phyloP scores from a whole-genome alignment of 345 rosid genomes.

The Pistacia vera region DNA sequence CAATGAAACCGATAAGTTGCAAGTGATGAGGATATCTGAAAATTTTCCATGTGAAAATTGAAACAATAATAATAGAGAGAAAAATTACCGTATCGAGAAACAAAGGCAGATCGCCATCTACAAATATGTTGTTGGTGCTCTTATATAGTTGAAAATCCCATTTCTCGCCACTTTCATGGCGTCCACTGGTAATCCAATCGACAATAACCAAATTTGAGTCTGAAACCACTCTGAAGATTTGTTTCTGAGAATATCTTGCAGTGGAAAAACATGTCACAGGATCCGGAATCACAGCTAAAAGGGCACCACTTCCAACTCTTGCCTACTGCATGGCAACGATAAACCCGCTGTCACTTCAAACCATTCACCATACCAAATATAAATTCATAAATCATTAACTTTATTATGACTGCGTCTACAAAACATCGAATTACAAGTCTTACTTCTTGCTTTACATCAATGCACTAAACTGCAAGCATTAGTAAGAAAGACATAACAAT shows the following conservation, averaged over 20 bases:
- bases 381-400: not conserved
- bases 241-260: conserved; percentile 86
- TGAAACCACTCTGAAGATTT: conserved; percentile 60
- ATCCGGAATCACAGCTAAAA: conserved; percentile 81
- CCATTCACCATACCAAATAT: not conserved
- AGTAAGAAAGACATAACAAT: not conserved
- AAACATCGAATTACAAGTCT: not conserved
- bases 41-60: not conserved
- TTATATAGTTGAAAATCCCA: conserved; percentile 86
- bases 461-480: not conserved
- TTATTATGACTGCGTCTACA: not conserved
- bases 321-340: conserved; percentile 61
- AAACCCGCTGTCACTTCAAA: conserved; percentile 22
- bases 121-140: conserved; percentile 75
- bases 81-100: conserved; percentile 78
- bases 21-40: not conserved
- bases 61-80: not conserved
- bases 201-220: conserved; percentile 79
- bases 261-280: conserved; percentile 94
- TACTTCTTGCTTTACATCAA: not conserved
- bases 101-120: conserved; percentile 58
- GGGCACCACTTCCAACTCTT: conserved; percentile 63
- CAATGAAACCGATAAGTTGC: not conserved
- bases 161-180: conserved; percentile 85
- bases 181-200: conserved; percentile 97